Conservation (phyloP, 2,329 filamentous ascomycete species). For the Fusarium liriodendri region DNA sequence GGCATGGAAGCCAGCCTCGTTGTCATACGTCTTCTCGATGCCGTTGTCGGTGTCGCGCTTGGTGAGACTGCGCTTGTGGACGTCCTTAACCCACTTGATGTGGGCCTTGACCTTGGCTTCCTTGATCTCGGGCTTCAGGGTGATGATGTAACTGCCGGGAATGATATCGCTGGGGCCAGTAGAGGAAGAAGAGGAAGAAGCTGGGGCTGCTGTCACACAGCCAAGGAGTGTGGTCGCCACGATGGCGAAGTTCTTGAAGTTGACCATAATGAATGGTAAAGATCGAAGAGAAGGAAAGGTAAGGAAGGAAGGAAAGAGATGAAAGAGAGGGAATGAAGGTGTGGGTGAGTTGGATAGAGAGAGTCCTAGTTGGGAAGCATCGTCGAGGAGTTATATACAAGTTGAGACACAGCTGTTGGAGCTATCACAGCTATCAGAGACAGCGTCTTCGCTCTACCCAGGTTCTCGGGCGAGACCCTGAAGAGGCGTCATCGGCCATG, state of each 20-base stretch:
- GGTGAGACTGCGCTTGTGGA: slow-evolving; percentile 65
- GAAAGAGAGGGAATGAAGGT: slow-evolving; percentile 18
- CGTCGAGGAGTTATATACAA: slow-evolving; percentile 19
- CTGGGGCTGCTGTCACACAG: slow-evolving; percentile 31
- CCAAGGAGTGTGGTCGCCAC: slow-evolving; percentile 40
- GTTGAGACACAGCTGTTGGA: background rate
- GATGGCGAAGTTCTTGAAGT: slow-evolving; percentile 41
- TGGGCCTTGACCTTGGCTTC: slow-evolving; percentile 59
- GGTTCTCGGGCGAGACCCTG: slow-evolving; percentile 18
- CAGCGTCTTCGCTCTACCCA: background rate
- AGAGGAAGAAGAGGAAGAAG: slow-evolving; percentile 20
- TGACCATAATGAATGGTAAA: slow-evolving; percentile 41
- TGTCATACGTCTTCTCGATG: slow-evolving; percentile 46
- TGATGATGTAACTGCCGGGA: slow-evolving; percentile 67
- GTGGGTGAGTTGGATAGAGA: slow-evolving; percentile 1
- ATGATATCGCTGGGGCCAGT: slow-evolving; percentile 38
- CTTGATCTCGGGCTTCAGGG: slow-evolving; percentile 65
- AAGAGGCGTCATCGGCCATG: slow-evolving; percentile 5
- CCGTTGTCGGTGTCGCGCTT: slow-evolving; percentile 55
- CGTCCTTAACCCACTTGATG: slow-evolving; percentile 59
- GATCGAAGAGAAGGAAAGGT: background rate
- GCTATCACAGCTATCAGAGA: background rate
- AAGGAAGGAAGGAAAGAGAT: slow-evolving; percentile 5
- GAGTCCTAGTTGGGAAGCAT: background rate
- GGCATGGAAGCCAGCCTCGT: slow-evolving; percentile 48